These are phyloP conservation scores for Schizophyllum amplum DNA, from an alignment of 1,284 basidiomycete species.

Conservation along the genomic window DNA sequence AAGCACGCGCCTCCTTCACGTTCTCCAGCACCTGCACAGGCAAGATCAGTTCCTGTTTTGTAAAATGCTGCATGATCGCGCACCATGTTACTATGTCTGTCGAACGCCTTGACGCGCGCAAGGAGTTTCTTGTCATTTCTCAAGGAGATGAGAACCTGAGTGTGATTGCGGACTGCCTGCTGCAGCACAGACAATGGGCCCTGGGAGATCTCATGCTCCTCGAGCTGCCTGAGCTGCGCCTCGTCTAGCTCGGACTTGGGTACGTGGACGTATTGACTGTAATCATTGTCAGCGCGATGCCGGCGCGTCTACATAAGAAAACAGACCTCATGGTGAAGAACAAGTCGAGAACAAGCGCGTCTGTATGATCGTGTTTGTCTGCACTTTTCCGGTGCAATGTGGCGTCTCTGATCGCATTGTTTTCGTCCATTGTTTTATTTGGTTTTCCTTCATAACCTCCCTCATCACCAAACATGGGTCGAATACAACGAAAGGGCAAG, in stretches of 20 bases:
- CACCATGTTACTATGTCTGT: constrained; percentile 98
- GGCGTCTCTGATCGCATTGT: constrained; percentile 2
- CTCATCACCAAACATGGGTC: constrained; percentile 56
- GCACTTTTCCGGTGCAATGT: neutral
- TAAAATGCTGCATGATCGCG: constrained; percentile 18
- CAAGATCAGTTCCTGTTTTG: neutral
- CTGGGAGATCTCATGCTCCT: constrained; percentile 96
- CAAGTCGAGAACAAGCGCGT: neutral
- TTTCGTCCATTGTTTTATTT: constrained; percentile 7
- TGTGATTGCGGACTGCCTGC: constrained; percentile 95
- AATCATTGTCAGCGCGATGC: constrained; percentile 6
- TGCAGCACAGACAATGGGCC: constrained; percentile 97
- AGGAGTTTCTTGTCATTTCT: constrained; percentile 99
- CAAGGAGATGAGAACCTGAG: constrained; percentile 94
- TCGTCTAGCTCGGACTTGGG: constrained; percentile 98
- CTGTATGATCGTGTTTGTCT: neutral
- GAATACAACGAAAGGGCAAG: constrained; percentile 85
- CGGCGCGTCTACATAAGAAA: constrained; percentile 3
- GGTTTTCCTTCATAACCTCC: constrained; percentile 7
- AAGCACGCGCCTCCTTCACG: constrained; percentile 77
- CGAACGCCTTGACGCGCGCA: constrained; percentile 97
- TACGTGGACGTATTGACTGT: constrained; percentile 92
- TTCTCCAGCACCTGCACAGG: constrained; percentile 79
- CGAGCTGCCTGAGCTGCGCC: constrained; percentile 89
- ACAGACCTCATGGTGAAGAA: constrained; percentile 21